Evolutionary conservation across 495 filamentous ascomycete genomes (phyloP).

Genomic region (Astrothelium macrocarpum): DNA sequence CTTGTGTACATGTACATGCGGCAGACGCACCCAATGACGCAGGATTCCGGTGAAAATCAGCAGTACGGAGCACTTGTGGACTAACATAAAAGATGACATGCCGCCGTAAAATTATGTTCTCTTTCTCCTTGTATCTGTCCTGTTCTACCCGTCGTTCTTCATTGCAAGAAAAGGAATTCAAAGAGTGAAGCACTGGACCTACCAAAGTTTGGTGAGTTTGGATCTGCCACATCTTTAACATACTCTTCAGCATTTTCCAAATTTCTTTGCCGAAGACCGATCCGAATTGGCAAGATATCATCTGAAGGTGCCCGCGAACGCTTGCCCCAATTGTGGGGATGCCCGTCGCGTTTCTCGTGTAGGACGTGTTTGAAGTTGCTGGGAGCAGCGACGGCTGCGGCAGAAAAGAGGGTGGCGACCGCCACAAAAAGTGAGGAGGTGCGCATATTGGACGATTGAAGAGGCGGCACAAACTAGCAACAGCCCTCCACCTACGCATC

Average conservation of each 20-base stretch:
- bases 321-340: slow-evolving; percentile 19
- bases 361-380: slow-evolving; percentile 20
- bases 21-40: too few relatives aligned
- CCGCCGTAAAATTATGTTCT: too few relatives aligned
- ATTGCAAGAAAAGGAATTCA: background rate
- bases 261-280: slow-evolving; percentile 18
- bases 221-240: slow-evolving; percentile 16
- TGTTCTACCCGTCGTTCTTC: too few relatives aligned
- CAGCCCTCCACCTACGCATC: too few relatives aligned
- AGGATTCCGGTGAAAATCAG: background rate
- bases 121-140: too few relatives aligned
- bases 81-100: too few relatives aligned
- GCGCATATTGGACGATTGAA: background rate
- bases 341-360: slow-evolving; percentile 23
- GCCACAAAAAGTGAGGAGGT: background rate
- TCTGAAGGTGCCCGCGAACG: slow-evolving; percentile 13
- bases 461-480: background rate
- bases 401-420: slow-evolving; percentile 3
- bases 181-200: background rate
- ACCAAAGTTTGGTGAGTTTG: slow-evolving; percentile 16
- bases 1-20: too few relatives aligned
- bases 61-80: too few relatives aligned
- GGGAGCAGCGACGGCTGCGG: slow-evolving; percentile 11
- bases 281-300: slow-evolving; percentile 18
- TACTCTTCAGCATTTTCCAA: slow-evolving; percentile 14